Evolutionary conservation across 306 rosid species (phyloP).

Genomic region (Trifolium repens): DNA sequence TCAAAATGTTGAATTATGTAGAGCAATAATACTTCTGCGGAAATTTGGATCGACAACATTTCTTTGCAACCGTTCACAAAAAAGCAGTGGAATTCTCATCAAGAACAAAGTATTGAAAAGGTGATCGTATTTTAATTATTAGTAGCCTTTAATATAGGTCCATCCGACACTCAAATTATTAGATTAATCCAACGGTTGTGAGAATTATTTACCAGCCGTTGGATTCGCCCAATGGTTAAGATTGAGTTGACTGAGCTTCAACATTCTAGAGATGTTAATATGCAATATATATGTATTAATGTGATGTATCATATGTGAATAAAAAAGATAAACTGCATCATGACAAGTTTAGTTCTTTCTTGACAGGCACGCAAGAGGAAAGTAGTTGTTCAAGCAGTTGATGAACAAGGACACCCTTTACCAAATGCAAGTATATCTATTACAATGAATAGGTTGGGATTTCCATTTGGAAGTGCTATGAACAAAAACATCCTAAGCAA

Average conservation of each 20-base stretch:
- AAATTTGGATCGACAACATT: neutral
- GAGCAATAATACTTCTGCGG: neutral
- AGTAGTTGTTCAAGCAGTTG: constrained; percentile 52
- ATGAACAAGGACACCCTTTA: constrained; percentile 60
- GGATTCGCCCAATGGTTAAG: no score
- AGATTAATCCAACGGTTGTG: no score
- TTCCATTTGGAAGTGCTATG: constrained; percentile 70
- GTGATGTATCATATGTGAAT: no score
- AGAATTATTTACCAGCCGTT: no score
- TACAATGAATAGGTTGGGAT: constrained; percentile 31
- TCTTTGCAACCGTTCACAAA: neutral
- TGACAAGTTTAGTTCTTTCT: neutral
- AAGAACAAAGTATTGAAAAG: neutral
- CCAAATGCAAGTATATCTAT: constrained; percentile 54
- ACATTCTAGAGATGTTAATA: no score
- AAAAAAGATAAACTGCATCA: no score
- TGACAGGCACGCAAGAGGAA: constrained; percentile 59
- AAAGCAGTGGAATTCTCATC: neutral
- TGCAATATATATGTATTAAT: no score
- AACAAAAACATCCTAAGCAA: constrained; percentile 60
- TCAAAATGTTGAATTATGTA: neutral
- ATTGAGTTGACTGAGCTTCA: no score
- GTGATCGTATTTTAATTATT: neutral
- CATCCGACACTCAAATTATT: no score
- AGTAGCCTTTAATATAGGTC: no score